These are phyloP conservation scores for Termitomyces sp. DNA, from an alignment of 768 basidiomycete species.

Conservation along the genomic window DNA sequence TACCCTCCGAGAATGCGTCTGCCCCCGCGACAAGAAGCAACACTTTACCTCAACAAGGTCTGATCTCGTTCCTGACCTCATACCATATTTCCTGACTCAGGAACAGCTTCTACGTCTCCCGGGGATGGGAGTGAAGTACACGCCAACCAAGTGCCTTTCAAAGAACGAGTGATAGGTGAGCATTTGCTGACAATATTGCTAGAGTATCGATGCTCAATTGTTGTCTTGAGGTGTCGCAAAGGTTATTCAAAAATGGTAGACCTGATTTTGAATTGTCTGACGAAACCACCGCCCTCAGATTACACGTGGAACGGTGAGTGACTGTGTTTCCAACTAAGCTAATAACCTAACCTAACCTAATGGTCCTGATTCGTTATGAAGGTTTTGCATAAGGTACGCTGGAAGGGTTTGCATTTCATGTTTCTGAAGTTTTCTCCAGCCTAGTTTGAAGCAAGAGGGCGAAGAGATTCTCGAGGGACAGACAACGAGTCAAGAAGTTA, in stretches of 20 bases:
- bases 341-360: background rate
- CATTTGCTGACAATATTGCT: background rate
- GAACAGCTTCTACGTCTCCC: conserved; percentile 26
- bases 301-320: conserved; percentile 37
- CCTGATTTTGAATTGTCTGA: background rate
- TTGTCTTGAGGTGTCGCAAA: conserved; percentile 24
- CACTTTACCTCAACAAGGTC: conserved; percentile 33
- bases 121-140: conserved; percentile 28
- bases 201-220: background rate
- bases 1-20: conserved; percentile 20
- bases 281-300: conserved; percentile 19
- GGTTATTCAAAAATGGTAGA: conserved; percentile 11
- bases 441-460: conserved; percentile 46
- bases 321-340: background rate
- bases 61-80: background rate
- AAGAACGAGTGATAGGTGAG: conserved; percentile 53
- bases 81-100: background rate
- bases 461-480: conserved; percentile 48
- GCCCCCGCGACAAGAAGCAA: conserved; percentile 22
- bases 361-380: conserved; percentile 8
- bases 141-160: conserved; percentile 40
- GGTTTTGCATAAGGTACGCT: conserved; percentile 28
- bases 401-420: background rate
- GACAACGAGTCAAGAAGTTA: conserved; percentile 12
- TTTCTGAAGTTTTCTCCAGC: conserved; percentile 11